These are phyloP conservation scores for Cucumis hystrix DNA, from an alignment of 306 rosid species.

Conservation along the genomic window DNA sequence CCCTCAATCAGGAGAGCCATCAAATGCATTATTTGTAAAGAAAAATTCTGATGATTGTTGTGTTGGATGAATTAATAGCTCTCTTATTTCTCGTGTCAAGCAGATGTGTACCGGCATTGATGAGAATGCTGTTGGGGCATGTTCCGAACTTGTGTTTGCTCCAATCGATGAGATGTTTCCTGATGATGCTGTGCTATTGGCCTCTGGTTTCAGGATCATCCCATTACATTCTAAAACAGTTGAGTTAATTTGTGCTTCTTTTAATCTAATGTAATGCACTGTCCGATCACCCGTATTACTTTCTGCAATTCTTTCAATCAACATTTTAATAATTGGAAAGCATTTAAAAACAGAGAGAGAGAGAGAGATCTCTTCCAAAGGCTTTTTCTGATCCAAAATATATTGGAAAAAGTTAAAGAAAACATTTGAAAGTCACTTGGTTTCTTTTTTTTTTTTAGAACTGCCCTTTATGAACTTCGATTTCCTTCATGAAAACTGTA, in stretches of 20 bases:
- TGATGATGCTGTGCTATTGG: conserved; percentile 71
- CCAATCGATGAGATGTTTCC: conserved; percentile 89
- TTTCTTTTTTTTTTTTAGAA: too few relatives aligned
- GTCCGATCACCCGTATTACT: too few relatives aligned
- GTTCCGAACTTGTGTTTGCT: conserved; percentile 80
- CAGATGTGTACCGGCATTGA: conserved; percentile 75
- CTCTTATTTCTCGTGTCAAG: not conserved
- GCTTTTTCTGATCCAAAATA: too few relatives aligned
- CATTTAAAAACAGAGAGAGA: too few relatives aligned
- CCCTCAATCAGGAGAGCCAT: not conserved
- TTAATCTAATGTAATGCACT: not conserved
- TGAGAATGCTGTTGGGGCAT: conserved; percentile 71
- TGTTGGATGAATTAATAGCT: not conserved
- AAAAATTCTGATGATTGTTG: not conserved
- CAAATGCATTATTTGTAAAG: not conserved
- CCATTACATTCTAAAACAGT: conserved; percentile 90
- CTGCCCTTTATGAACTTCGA: too few relatives aligned
- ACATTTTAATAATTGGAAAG: too few relatives aligned
- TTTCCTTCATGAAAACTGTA: too few relatives aligned
- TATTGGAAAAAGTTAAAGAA: too few relatives aligned
- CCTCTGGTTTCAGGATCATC: conserved; percentile 91
- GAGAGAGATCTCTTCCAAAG: too few relatives aligned
- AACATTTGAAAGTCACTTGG: too few relatives aligned
- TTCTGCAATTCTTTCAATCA: too few relatives aligned
- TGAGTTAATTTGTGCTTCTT: conserved; percentile 27